Conservation (phyloP, 2,329 filamentous ascomycete genomes). For the Botrytis byssoidea region DNA sequence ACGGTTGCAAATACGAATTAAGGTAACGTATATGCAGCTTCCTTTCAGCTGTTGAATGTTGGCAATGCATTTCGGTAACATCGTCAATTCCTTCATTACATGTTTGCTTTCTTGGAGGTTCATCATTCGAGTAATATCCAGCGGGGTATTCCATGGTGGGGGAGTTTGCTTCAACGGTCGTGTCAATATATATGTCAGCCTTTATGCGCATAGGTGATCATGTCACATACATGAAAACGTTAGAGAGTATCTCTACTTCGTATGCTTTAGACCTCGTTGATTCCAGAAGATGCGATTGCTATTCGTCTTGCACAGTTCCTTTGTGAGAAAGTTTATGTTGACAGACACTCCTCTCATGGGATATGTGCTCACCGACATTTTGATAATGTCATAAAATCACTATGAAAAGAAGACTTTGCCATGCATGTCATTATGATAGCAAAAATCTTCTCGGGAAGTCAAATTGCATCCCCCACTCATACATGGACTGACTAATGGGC, state of each 20-base stretch:
- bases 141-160: not conserved
- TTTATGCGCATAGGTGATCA: not conserved
- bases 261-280: not conserved
- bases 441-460: not conserved
- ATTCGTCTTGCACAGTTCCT: not conserved
- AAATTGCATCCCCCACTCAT: not conserved
- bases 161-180: not conserved
- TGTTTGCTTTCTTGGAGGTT: not conserved
- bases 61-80: not conserved
- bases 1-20: not conserved
- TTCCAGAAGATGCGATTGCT: not conserved
- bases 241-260: not conserved
- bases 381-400: not conserved
- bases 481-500: not conserved
- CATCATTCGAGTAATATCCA: not conserved
- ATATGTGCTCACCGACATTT: not conserved
- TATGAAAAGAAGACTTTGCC: not conserved
- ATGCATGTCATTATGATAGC: not conserved
- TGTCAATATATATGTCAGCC: not conserved
- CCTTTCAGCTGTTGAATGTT: not conserved
- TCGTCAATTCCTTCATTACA: not conserved
- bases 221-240: not conserved
- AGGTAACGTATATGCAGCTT: not conserved
- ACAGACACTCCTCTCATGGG: not conserved
- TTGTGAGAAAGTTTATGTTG: not conserved